Evolutionary conservation across 2,329 filamentous ascomycete genomes (phyloP).

Genomic region (Thielaviopsis punctulata): DNA sequence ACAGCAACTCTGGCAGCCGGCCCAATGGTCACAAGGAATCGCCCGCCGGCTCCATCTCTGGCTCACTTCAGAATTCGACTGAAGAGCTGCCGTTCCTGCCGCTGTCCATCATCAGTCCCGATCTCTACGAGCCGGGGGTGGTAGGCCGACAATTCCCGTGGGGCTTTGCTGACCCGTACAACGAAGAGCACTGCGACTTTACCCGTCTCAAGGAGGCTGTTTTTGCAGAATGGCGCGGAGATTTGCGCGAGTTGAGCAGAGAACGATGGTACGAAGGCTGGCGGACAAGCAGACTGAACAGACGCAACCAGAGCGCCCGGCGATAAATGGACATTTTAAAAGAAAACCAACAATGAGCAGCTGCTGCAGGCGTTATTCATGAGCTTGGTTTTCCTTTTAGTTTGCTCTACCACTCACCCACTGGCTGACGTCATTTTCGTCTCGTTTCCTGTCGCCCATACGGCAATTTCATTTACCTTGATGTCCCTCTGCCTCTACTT

Average conservation of each 20-base stretch:
- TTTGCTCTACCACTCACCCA: too few species aligned
- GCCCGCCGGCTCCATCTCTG: conserved; percentile 18
- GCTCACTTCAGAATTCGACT: conserved; percentile 26
- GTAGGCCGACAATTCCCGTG: conserved; percentile 84
- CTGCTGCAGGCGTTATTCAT: too few species aligned
- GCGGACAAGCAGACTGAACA: conserved; percentile 57
- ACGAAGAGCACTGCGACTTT: conserved; percentile 87
- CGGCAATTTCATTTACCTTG: too few species aligned
- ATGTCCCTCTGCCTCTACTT: too few species aligned
- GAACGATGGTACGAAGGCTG: conserved; percentile 94
- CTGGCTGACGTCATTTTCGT: too few species aligned
- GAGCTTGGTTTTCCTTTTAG: conserved; percentile 10
- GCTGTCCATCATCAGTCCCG: conserved; percentile 84
- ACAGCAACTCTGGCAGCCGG: conserved; percentile 19
- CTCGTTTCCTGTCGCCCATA: too few species aligned
- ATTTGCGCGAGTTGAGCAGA: conserved; percentile 76
- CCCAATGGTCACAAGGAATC: conserved; percentile 16
- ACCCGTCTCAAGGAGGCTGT: conserved; percentile 76
- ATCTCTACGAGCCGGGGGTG: conserved; percentile 66
- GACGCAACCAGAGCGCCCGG: conserved; percentile 25
- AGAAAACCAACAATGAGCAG: background rate
- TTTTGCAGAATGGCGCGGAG: conserved; percentile 82
- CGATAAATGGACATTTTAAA: conserved; percentile 16
- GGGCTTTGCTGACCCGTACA: conserved; percentile 91
- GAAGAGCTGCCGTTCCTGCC: conserved; percentile 57